phyloP scores from a whole-genome alignment of 805 yeast species.

The Zygoascus flipseniorum region DNA sequence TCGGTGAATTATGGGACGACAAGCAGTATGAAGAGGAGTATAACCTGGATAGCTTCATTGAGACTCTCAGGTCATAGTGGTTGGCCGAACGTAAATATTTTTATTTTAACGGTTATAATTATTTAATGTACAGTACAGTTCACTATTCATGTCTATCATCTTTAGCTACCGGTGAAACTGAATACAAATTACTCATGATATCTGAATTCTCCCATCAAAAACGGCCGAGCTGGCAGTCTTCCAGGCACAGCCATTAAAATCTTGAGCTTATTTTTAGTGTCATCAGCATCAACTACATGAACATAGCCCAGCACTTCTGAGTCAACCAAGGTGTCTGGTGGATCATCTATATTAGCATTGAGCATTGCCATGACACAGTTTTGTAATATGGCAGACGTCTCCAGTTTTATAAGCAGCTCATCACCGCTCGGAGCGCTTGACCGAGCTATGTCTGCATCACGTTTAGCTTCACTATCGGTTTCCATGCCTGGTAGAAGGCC shows the following conservation, averaged over 20 bases:
- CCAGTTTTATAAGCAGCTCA: conserved; percentile 28
- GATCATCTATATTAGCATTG: conserved; percentile 39
- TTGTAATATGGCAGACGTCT: conserved; percentile 42
- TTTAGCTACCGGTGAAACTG: too few relatives aligned
- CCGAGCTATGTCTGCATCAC: background rate
- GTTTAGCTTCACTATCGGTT: conserved; percentile 1
- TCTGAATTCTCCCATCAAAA: conserved; percentile 69
- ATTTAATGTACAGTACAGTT: background rate
- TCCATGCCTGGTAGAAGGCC: conserved; percentile 28
- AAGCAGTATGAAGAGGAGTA: conserved; percentile 95
- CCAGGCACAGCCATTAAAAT: conserved; percentile 86
- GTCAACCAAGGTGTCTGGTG: conserved; percentile 39
- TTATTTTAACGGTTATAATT: conserved; percentile 2
- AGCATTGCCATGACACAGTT: conserved; percentile 67
- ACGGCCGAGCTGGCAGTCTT: conserved; percentile 62
- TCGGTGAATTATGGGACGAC: conserved; percentile 94
- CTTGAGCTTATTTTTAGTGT: conserved; percentile 56
- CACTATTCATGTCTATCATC: too few relatives aligned
- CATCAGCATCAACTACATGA: conserved; percentile 65
- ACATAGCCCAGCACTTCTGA: conserved; percentile 73
- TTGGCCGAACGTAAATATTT: background rate
- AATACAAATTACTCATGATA: conserved; percentile 54
- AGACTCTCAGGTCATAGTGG: conserved; percentile 46
- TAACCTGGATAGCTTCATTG: conserved; percentile 85
- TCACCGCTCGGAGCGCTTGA: background rate